Conservation (phyloP, 78 protist species). For the Dictyostelium intermedium region DNA sequence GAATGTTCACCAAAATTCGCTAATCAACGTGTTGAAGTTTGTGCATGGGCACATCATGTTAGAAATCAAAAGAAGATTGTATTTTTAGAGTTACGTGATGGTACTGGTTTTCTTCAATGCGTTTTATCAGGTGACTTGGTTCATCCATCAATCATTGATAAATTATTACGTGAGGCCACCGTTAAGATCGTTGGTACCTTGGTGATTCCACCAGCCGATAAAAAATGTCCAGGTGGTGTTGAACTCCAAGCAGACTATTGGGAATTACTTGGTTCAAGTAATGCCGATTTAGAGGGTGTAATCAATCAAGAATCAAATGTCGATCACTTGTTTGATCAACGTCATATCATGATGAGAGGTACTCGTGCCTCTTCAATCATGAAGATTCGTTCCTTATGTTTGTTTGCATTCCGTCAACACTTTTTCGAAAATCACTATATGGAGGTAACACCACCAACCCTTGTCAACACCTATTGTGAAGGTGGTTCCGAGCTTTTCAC, state of each 20-base stretch:
- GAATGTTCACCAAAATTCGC: constrained; percentile 66
- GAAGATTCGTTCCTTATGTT: constrained; percentile 65
- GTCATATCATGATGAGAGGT: constrained; percentile 95
- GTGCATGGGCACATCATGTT: constrained; percentile 93
- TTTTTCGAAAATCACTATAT: constrained; percentile 66
- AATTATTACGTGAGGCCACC: constrained; percentile 81
- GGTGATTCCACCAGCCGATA: constrained; percentile 76
- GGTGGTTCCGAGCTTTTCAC: constrained; percentile 93
- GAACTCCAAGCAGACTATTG: constrained; percentile 91
- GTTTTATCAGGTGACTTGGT: constrained; percentile 29
- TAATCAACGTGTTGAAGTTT: constrained; percentile 77
- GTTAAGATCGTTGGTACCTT: constrained; percentile 83
- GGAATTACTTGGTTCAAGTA: constrained; percentile 77
- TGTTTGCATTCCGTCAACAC: constrained; percentile 92
- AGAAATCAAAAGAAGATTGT: constrained; percentile 84
- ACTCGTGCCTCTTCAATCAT: constrained; percentile 78
- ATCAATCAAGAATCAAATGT: constrained; percentile 87
- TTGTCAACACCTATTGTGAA: constrained; percentile 96
- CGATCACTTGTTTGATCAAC: constrained; percentile 85
- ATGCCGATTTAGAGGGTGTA: constrained; percentile 83
- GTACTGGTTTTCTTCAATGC: constrained; percentile 94
- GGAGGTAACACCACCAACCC: constrained; percentile 97
- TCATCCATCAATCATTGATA: constrained; percentile 40
- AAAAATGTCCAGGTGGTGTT: constrained; percentile 88
- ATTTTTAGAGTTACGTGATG: constrained; percentile 96